Percentiles rank a stretch among this genome's conserved stretches.
phyloP scores from a whole-genome alignment of 2,329 filamentous ascomycete genomes.

The Cladophialophora chaetospira region DNA sequence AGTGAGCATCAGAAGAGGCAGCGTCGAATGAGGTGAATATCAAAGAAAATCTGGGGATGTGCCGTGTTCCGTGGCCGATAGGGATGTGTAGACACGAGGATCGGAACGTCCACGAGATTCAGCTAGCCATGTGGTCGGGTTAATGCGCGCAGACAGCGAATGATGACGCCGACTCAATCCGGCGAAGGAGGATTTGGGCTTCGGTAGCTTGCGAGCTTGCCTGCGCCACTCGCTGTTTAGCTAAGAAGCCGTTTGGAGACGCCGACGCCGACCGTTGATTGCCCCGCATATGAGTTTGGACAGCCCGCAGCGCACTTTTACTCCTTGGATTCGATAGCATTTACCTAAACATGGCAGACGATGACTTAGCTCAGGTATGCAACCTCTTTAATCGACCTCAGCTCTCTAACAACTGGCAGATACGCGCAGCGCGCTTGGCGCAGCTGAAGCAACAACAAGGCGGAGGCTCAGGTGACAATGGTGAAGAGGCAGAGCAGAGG shows the following conservation, averaged over 20 bases:
- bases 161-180: not conserved
- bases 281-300: conserved; percentile 16
- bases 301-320: not conserved
- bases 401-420: conserved; percentile 54
- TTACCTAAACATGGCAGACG: conserved; percentile 59
- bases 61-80: conserved; percentile 5
- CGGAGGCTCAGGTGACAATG: conserved; percentile 51
- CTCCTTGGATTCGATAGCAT: not conserved
- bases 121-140: not conserved
- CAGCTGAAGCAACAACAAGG: conserved; percentile 80
- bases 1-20: not conserved
- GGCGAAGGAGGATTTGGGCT: not conserved
- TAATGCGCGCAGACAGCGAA: not conserved
- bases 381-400: not conserved
- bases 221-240: conserved; percentile 5
- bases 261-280: conserved; percentile 1
- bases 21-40: conserved; percentile 7
- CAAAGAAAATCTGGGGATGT: conserved; percentile 2
- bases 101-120: not conserved
- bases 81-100: not conserved
- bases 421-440: conserved; percentile 86
- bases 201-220: not conserved
- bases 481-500: conserved; percentile 65
- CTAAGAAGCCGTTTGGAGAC: not conserved
- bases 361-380: conserved; percentile 64